Evolutionary conservation across 2,329 filamentous ascomycete species (phyloP), one percentile per base, ranked within the genome.

Genomic region (Microsporum audouinii): DNA sequence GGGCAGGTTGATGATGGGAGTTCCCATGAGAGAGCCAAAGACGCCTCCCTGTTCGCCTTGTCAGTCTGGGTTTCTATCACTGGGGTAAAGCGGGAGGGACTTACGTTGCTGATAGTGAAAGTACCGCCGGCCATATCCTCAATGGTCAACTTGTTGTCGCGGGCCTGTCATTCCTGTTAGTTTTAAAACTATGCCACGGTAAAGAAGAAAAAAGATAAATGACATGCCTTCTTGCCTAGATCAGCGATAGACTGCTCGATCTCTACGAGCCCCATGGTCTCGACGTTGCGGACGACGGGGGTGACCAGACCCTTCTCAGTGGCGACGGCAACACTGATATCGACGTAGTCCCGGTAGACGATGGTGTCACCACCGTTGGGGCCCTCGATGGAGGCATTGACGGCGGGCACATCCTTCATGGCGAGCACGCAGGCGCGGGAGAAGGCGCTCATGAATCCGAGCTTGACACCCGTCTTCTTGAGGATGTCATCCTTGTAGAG

Each of bases 361-460:
- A 99, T 96, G 49, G 94, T 97, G 75, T 99, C 94, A 62, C 94
- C 94, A 55, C 91, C 89, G 70, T 92, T 89, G 58, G 91, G 89
- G 7, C 94, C 94, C 74, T 99, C 94, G 67, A 99, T 99, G 41
- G 91, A 96, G 27, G 92, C 94, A 71, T 99, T 99, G 69, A 97
- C 89, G 1, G 87, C 87, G 10, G 91, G 94, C n/a, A 97, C 80
- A 66, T 97, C 91, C 70, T 88, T 88, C 89, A 96, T 95, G 62
- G 94, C 94, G 63, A 97, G 80, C 51, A 95, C 85, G 68, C 85
- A 89, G 56, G 94, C 94, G 65, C 88, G 88, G 2, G 92, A 89
- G 77, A 99, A 99, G 61, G 92, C 92, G 74, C 91, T 94, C 92
- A 99, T 97, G 80, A 97, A 99, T n/a, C 94, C 94, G 60, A 99